These are phyloP conservation scores for Annulohypoxylon bovei DNA, from an alignment of 495 filamentous ascomycete genomes.

Conservation along the genomic window DNA sequence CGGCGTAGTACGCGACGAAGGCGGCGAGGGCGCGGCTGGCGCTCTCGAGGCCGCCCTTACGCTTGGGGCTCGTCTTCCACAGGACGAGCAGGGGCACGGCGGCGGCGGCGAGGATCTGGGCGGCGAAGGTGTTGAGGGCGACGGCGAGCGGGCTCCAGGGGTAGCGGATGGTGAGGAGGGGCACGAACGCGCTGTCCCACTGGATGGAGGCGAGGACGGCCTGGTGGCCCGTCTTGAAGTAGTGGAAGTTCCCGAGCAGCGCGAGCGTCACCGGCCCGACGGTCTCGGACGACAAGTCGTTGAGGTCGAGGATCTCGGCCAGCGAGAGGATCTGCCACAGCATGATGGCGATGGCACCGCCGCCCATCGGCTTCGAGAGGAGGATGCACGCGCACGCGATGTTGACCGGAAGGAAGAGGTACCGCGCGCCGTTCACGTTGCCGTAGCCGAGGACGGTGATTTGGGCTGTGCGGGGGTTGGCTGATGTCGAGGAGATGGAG, in stretches of 20 bases:
- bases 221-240: conserved; percentile 98
- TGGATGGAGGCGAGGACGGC: conserved; percentile 88
- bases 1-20: conserved; percentile 82
- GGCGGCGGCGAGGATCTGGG: conserved; percentile 82
- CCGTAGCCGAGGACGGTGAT: conserved; percentile 89
- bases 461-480: conserved; percentile 50
- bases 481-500: conserved; percentile 60
- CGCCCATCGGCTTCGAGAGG: conserved; percentile 94
- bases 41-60: conserved; percentile 69
- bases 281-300: conserved; percentile 69
- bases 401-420: conserved; percentile 83
- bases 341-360: conserved; percentile 79
- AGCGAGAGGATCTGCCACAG: conserved; percentile 87
- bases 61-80: conserved; percentile 78
- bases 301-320: conserved; percentile 86
- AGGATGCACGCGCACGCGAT: conserved; percentile 79
- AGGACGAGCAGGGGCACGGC: conserved; percentile 83
- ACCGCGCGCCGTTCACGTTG: conserved; percentile 91
- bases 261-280: conserved; percentile 88
- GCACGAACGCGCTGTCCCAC: conserved; percentile 97
- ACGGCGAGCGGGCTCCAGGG: conserved; percentile 89
- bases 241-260: conserved; percentile 88
- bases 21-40: conserved; percentile 75
- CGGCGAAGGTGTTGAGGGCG: conserved; percentile 85
- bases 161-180: conserved; percentile 82